Conservation (phyloP, 192 early-diverging fungal species). For the Mortierella hygrophila region DNA sequence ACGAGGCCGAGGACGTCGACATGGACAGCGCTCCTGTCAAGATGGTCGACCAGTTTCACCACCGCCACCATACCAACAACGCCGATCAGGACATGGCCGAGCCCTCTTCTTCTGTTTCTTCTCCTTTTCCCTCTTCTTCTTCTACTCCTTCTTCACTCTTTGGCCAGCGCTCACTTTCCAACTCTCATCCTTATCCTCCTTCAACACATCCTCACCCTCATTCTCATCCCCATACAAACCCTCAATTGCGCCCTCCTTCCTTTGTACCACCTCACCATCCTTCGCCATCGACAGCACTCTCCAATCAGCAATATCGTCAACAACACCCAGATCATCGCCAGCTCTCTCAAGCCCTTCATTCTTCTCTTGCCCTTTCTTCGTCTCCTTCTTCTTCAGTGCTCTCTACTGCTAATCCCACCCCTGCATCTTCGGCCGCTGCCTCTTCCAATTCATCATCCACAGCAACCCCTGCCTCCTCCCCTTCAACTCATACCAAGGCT, state of each 20-base stretch:
- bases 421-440: constrained; percentile 18
- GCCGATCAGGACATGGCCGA: constrained; percentile 47
- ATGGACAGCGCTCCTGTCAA: constrained; percentile 47
- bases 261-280: not conserved
- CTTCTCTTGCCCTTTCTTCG: constrained; percentile 4
- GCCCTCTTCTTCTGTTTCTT: constrained; percentile 30
- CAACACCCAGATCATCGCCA: constrained; percentile 11
- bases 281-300: not conserved
- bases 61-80: not conserved
- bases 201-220: constrained; percentile 19
- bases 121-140: constrained; percentile 12
- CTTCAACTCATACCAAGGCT: constrained; percentile 3
- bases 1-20: constrained; percentile 49
- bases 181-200: not conserved
- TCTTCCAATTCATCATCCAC: constrained; percentile 16
- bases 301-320: constrained; percentile 5
- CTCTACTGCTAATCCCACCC: constrained; percentile 3
- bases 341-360: not conserved
- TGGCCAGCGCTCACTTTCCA: constrained; percentile 8
- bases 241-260: not conserved
- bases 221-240: not conserved
- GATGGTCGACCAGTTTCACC: constrained; percentile 13
- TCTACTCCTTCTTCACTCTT: constrained; percentile 3
- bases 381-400: not conserved
- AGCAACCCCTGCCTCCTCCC: constrained; percentile 10